Evolutionary conservation across 73 alveolate species (phyloP), one percentile per base, ranked within the genome.

Genomic region (Uronychia binucleata): DNA sequence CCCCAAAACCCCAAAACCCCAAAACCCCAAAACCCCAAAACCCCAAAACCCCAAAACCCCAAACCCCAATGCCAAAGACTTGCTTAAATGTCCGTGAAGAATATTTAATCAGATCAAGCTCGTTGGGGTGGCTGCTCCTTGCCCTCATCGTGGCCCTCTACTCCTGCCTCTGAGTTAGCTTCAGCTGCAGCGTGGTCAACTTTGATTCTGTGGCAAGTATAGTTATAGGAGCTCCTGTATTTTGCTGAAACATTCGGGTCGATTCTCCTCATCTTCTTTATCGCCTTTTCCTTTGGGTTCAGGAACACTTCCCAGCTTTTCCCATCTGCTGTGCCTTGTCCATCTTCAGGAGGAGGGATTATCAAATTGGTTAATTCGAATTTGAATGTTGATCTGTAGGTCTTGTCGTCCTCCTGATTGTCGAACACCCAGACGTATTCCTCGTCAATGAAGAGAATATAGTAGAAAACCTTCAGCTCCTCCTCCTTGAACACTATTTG

Each of bases 341-440:
- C n/a, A 84, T 78, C 35, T 67, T 77, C 67, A 46, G 67, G 67
- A 11, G 67, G 67, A 46, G 67, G 67, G 19, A 46, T 46, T 5
- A 19, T 46, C 67, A 89, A 83, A 78, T 89, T 89, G 31, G 35
- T 81, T 58, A 89, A 60, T 59, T 34, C 88, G 58, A 84, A 89
- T 11, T 77, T 85, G 74, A 84, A 89, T 0, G 90, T 89, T 30
- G 89, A 83, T 57, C 57, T 81, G 31, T 84, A 84, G 14, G 26
- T 35, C 82, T 89, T 84, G 58, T 78, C 81, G 27, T 78, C 74
- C 34, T 88, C 94, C 0, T 30, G 13, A 57, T 88, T 88, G 30
- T 89, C 92, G 78, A 84, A 89, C 74, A 89, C 46, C 87, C 85
- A 89, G 26, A 89, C 83, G 34, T 82, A 89, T 59, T 74, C 82